Percentiles rank a stretch among this genome's conserved stretches.
Conservation (phyloP, 2,329 filamentous ascomycete species). For the Monilinia laxa region DNA sequence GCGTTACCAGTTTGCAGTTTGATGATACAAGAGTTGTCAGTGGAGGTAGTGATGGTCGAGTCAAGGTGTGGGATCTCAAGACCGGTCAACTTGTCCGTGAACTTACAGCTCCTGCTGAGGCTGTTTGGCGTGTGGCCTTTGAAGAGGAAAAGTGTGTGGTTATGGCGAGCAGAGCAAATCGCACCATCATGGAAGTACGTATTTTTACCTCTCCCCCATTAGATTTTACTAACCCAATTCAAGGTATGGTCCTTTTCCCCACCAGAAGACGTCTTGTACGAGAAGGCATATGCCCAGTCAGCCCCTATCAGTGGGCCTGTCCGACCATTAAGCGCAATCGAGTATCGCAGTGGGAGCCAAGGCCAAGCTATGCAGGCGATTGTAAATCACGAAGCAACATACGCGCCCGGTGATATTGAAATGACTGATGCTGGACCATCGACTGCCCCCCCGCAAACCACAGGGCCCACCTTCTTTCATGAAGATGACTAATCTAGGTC, state of each 20-base stretch:
- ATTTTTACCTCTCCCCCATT: constrained; percentile 24
- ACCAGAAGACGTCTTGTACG: constrained; percentile 63
- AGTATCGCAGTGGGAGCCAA: constrained; percentile 33
- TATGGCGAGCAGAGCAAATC: constrained; percentile 78
- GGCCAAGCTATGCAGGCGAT: constrained; percentile 38
- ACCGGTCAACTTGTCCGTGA: constrained; percentile 88
- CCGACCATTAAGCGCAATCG: constrained; percentile 38
- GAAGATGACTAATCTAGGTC: constrained; percentile 33
- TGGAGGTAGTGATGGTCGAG: constrained; percentile 92
- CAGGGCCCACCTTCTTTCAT: constrained; percentile 38
- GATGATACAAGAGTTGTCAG: constrained; percentile 94
- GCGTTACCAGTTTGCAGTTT: constrained; percentile 95
- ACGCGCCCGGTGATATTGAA: constrained; percentile 34
- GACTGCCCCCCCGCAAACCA: constrained; percentile 36
- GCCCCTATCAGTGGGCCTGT: constrained; percentile 29
- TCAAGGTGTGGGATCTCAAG: constrained; percentile 97
- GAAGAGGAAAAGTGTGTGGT: constrained; percentile 98
- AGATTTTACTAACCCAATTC: constrained; percentile 37
- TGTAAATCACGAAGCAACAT: constrained; percentile 26
- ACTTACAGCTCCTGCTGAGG: constrained; percentile 85
- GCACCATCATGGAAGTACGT: constrained; percentile 95
- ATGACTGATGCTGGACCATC: constrained; percentile 38
- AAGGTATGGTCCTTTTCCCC: constrained; percentile 96
- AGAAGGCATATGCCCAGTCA: constrained; percentile 39
- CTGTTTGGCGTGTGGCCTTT: constrained; percentile 96